A percentile compares a stretch with the other conserved stretches of the same genome.
Evolutionary conservation across 1,139 yeast species (phyloP).

Genomic region (Hanseniaspora sp.): DNA sequence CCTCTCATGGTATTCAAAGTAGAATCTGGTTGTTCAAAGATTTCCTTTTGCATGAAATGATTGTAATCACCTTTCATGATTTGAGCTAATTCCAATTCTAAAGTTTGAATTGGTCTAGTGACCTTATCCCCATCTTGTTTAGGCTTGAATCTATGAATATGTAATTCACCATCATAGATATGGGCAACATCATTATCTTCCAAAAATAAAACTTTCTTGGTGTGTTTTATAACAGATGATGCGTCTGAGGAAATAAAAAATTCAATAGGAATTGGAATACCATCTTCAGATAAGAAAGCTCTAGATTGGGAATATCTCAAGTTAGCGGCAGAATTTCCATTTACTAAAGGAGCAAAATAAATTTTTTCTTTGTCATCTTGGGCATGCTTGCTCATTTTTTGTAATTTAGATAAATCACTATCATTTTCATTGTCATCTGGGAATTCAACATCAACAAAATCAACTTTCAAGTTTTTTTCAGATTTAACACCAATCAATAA

Average conservation of each 20-base stretch:
- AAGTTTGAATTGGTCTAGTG: conserved; percentile 88
- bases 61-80: conserved; percentile 95
- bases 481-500: conserved; percentile 94
- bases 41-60: conserved; percentile 98
- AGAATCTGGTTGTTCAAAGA: conserved; percentile 96
- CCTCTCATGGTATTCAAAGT: conserved; percentile 99
- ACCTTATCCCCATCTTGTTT: conserved; percentile 76
- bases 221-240: conserved; percentile 93
- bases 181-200: conserved; percentile 99
- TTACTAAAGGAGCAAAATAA: conserved; percentile 37
- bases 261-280: conserved; percentile 87
- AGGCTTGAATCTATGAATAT: conserved; percentile 90
- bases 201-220: conserved; percentile 88
- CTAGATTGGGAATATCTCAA: conserved; percentile 85
- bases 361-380: conserved; percentile 23
- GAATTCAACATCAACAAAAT: conserved; percentile 96
- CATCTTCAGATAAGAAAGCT: conserved; percentile 85
- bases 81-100: conserved; percentile 93
- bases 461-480: conserved; percentile 87
- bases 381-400: conserved; percentile 25
- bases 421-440: conserved; percentile 45
- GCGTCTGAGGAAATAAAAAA: conserved; percentile 96
- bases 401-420: conserved; percentile 19
- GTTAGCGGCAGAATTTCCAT: conserved; percentile 33
- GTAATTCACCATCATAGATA: conserved; percentile 94